A percentile compares a stretch with the other conserved stretches of the same genome.
Conservation (phyloP, 129 eudicot genomes). For the Centella asiatica region DNA sequence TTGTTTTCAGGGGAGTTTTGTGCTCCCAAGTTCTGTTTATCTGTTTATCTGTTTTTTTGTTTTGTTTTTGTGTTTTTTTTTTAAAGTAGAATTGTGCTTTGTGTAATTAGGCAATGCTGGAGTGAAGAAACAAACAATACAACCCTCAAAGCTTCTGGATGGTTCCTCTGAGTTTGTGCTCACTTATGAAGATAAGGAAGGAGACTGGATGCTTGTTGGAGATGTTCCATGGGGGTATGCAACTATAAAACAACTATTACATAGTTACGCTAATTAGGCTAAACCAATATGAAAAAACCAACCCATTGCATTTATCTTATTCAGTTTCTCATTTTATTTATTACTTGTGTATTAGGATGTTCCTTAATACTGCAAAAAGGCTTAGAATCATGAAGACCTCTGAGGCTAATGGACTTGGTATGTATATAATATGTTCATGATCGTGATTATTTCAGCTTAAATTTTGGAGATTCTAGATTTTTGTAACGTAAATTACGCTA, state of each 20-base stretch:
- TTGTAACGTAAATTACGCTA: too few relatives aligned
- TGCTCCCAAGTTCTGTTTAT: neutral
- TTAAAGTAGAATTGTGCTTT: neutral
- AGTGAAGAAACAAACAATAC: constrained; percentile 37
- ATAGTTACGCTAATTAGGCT: neutral
- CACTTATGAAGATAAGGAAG: constrained; percentile 97
- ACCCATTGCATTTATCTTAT: too few relatives aligned
- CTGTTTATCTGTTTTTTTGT: neutral
- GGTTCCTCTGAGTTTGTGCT: constrained; percentile 92
- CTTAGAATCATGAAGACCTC: constrained; percentile 87
- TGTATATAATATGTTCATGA: neutral
- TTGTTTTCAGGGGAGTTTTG: too few relatives aligned
- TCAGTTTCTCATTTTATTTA: neutral
- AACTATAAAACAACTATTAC: neutral
- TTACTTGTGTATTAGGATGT: constrained; percentile 48
- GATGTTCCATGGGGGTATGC: constrained; percentile 97
- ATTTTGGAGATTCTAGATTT: too few relatives aligned
- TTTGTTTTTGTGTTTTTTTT: neutral
- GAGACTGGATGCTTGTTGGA: constrained; percentile 99
- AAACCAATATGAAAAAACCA: too few relatives aligned
- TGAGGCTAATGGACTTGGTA: constrained; percentile 82
- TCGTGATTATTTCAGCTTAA: too few relatives aligned
- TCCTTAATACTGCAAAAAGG: constrained; percentile 65
- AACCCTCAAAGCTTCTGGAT: constrained; percentile 69
- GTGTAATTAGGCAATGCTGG: constrained; percentile 27